Base-by-base conservation (phyloP, 352 stramenopile genomes). In the Thalassiosira mediterranea region DNA sequence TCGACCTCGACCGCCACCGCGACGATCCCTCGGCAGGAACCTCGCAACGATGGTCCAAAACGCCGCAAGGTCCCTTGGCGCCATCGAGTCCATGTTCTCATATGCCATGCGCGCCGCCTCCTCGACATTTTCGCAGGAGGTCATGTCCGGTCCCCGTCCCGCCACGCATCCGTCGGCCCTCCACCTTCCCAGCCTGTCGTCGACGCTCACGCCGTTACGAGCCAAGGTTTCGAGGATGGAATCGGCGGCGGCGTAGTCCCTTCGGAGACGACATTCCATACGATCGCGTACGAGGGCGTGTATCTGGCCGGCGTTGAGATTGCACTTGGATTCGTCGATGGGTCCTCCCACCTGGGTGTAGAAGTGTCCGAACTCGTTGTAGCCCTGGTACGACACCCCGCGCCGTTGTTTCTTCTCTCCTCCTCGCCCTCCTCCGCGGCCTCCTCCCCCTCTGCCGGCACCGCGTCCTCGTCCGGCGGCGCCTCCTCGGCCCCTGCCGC, bases 101-200 rank as follows among this genome's bases (percentile, higher is more conserved):
- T n/a, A n/a, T n/a, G n/a, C n/a, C n/a, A n/a, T n/a, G n/a, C n/a
- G n/a, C n/a, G n/a, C n/a, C n/a, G n/a, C n/a, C n/a, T n/a, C n/a
- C n/a, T n/a, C n/a, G n/a, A n/a, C n/a, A n/a, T n/a, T n/a, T n/a
- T n/a, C n/a, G n/a, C n/a, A n/a, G n/a, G n/a, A n/a, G n/a, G n/a
- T n/a, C n/a, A n/a, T n/a, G n/a, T n/a, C n/a, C n/a, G n/a, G 23
- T 40, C 38, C 37, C 56, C 51, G 67, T 38, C 44, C 34, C 48
- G 70, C 38, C 32, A n/a, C n/a, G n/a, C n/a, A n/a, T 42, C 79
- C 88, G 73, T 91, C 84, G 7, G 72, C 83, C 42, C 86, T 69
- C 86, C 86, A 93, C 56, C 88, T 71, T 53, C 91, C 91, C 29
- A 53, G 68, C 26, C 72, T 74, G 76, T 93, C 88, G 70, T 92